These are phyloP conservation scores for Apiospora sp. DNA, from an alignment of 2,329 filamentous ascomycete species.

Conservation along the genomic window DNA sequence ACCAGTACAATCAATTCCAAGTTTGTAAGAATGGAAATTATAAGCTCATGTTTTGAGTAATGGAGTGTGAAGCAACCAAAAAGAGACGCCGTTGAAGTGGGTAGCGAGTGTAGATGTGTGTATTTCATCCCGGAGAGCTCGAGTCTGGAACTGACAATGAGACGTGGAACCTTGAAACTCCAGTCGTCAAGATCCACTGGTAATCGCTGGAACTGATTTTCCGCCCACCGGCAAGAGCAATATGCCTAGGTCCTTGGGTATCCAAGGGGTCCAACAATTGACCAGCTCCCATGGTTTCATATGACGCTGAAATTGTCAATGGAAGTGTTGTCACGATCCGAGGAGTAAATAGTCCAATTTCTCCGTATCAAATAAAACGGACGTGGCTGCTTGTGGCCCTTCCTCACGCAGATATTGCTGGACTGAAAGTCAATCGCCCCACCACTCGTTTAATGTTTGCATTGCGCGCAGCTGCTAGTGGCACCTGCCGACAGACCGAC, in stretches of 20 bases:
- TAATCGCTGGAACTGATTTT: slow-evolving; percentile 1
- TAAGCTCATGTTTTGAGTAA: neutral
- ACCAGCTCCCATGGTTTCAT: neutral
- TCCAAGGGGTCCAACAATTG: neutral
- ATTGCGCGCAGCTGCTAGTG: neutral
- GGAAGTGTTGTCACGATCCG: neutral
- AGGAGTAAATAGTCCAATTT: neutral
- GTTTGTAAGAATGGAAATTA: no score
- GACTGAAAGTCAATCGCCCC: neutral
- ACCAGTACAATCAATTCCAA: neutral
- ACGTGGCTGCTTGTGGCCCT: neutral
- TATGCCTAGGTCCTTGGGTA: neutral
- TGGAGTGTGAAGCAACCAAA: neutral
- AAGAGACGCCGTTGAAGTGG: neutral
- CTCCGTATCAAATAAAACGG: no score
- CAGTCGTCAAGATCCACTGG: neutral
- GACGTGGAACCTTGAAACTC: neutral
- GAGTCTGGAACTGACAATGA: neutral
- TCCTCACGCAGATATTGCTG: neutral
- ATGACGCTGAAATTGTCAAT: no score
- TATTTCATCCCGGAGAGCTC: no score
- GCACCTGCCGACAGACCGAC: neutral
- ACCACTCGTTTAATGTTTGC: neutral
- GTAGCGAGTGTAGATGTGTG: neutral
- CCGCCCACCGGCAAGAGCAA: neutral